Percentiles rank a stretch among this genome's conserved stretches.
Conservation (phyloP, 148 eudicot species). For the Chenopodium berlandieri region DNA sequence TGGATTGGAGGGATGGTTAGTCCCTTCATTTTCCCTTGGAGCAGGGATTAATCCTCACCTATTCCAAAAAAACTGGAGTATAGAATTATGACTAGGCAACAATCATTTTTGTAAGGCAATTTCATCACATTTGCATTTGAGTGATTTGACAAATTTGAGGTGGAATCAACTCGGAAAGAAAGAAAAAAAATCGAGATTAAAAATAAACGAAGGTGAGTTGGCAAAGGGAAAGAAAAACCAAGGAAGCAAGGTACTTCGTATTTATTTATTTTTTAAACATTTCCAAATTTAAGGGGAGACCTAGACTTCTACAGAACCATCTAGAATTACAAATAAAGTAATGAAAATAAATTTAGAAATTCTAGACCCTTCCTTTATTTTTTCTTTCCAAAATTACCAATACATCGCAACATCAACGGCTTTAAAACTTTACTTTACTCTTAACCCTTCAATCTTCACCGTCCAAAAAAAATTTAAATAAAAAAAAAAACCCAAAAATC, state of each 20-base stretch:
- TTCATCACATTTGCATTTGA: too few species aligned
- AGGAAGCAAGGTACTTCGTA: background rate
- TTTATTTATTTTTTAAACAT: too few species aligned
- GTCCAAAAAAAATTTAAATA: background rate
- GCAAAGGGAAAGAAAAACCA: background rate
- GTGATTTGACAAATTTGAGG: background rate
- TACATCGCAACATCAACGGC: slow-evolving; percentile 20
- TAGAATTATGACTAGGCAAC: too few species aligned
- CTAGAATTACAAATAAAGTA: slow-evolving; percentile 19
- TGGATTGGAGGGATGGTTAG: too few species aligned
- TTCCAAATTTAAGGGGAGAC: background rate
- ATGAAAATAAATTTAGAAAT: background rate
- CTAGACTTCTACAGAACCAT: slow-evolving; percentile 19
- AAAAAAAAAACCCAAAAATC: slow-evolving; percentile 3
- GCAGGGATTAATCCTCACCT: too few species aligned
- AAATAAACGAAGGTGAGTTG: too few species aligned
- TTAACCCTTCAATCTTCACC: slow-evolving; percentile 20
- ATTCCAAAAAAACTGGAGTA: too few species aligned
- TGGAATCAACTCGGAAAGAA: background rate
- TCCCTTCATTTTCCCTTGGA: too few species aligned
- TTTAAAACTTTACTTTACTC: background rate
- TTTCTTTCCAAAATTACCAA: background rate
- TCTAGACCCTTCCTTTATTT: slow-evolving; percentile 24
- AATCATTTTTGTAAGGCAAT: too few species aligned
- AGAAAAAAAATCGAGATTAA: background rate